Evolutionary conservation across 2,329 filamentous ascomycete species (phyloP), one percentile per base, ranked within the genome.

Genomic region (Basipetospora chlamydospora): DNA sequence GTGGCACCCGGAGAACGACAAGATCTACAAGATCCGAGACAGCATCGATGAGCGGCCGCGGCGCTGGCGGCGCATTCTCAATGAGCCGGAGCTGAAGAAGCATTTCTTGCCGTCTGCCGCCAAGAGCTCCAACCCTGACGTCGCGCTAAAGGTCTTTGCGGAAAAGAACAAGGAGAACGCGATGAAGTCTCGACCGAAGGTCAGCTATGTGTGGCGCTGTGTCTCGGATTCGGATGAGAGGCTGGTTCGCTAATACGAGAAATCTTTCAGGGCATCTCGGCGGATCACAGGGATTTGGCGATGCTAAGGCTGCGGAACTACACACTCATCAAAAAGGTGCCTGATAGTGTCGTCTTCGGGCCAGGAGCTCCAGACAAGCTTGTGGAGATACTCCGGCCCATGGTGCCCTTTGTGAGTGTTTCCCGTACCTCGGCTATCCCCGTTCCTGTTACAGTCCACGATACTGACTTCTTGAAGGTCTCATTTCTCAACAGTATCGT

Each of bases 181-280:
- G 11, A 63, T 95, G 35, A 93, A 92, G 65, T 88, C 74, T 26
- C 78, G 79, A 50, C 87, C 87, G 4, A 88, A 87, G 73, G 84
- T 85, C 55, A 54, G 68, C 43, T 23, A 22, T 9, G 12, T 11
- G n/a, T 11, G 22, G 11, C 22, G 6, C 22, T 23, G 22, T 23
- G 11, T 6, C 11, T 23, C 11, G 22, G 11, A 23, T 23, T 23
- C 22, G 6, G 11, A 11, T 33, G n/a, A 6, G 16, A 21, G 6
- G 11, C 22, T 23, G 22, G 6, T 16, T 10, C 5, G 22, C 26
- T 22, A 16, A 23, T 26, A 23, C 22, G 22, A 23, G 26, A 10
- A 30, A 5, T 33, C 13, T 25, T 33, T 5, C 9, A 13, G 21
- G 28, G 16, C 38, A 11, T 7, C 7, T 8, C 11, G 30, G 67